Percentiles rank a stretch among this genome's conserved stretches.
phyloP scores from a whole-genome alignment of 305 asterid genomes.

The Solanum hybrid region DNA sequence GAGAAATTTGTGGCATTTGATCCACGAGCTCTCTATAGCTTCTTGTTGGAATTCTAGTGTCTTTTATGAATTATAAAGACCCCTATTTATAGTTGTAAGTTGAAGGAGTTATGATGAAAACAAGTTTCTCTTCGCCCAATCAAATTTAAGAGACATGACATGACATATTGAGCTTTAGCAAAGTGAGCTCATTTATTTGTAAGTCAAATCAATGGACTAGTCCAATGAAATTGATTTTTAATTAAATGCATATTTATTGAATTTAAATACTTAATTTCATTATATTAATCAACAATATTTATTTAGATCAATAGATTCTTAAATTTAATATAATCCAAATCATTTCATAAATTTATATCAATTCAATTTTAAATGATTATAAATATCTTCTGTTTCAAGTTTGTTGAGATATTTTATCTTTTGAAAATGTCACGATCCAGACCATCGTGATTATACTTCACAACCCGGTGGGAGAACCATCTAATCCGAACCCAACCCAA shows the following conservation, averaged over 20 bases:
- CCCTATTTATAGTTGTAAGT: too few relatives aligned
- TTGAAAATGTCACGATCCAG: not conserved
- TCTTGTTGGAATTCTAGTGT: not conserved
- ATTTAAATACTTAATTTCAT: not conserved
- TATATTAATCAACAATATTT: not conserved
- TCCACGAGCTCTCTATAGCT: not conserved
- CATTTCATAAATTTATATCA: too few relatives aligned
- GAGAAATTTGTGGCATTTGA: not conserved
- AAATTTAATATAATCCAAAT: too few relatives aligned
- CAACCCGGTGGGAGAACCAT: not conserved
- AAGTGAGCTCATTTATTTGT: not conserved
- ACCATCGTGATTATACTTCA: not conserved
- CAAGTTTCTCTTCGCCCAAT: not conserved
- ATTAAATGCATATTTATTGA: not conserved
- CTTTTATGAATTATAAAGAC: not conserved
- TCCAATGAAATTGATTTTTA: too few relatives aligned
- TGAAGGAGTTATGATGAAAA: not conserved
- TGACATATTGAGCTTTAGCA: not conserved
- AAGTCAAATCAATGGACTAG: not conserved
- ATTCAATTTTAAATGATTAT: not conserved
- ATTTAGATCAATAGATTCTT: not conserved
- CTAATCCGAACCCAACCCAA: not conserved
- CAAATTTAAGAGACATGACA: not conserved
- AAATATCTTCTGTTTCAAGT: not conserved
- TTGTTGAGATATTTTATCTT: not conserved